These are phyloP conservation scores for Herpetospermum pedunculosum DNA, from an alignment of 306 rosid species.

Conservation along the genomic window DNA sequence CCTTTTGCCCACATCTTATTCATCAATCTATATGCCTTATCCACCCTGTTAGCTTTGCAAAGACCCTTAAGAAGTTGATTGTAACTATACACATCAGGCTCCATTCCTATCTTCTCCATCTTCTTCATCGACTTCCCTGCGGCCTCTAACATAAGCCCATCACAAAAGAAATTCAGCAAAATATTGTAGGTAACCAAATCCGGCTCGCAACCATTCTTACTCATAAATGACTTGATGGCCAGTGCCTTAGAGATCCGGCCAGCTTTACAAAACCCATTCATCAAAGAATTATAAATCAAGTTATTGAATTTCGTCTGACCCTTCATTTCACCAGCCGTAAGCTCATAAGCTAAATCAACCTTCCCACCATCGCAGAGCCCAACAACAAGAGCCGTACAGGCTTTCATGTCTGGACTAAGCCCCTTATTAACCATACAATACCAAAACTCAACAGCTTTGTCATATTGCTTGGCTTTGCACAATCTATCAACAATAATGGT, in stretches of 20 bases:
- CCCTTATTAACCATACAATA: slow-evolving; percentile 42
- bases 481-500: slow-evolving; percentile 47
- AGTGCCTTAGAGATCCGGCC: slow-evolving; percentile 62
- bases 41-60: slow-evolving; percentile 46
- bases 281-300: slow-evolving; percentile 58
- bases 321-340: slow-evolving; percentile 44
- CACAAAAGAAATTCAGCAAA: slow-evolving; percentile 69
- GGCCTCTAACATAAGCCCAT: slow-evolving; percentile 52
- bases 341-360: slow-evolving; percentile 87
- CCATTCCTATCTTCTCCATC: slow-evolving; percentile 61
- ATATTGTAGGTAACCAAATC: slow-evolving; percentile 82
- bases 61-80: slow-evolving; percentile 64
- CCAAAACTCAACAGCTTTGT: slow-evolving; percentile 48
- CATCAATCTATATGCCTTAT: slow-evolving; percentile 53
- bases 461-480: slow-evolving; percentile 47
- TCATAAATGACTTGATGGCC: slow-evolving; percentile 60
- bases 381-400: slow-evolving; percentile 52
- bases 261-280: slow-evolving; percentile 58
- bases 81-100: slow-evolving; percentile 67
- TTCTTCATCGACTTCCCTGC: slow-evolving; percentile 48
- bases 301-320: slow-evolving; percentile 34
- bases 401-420: slow-evolving; percentile 45
- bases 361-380: slow-evolving; percentile 69
- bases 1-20: slow-evolving; percentile 53
- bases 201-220: slow-evolving; percentile 48